phyloP scores from a whole-genome alignment of 257 asterid genomes.

The Capsicum pubescens region DNA sequence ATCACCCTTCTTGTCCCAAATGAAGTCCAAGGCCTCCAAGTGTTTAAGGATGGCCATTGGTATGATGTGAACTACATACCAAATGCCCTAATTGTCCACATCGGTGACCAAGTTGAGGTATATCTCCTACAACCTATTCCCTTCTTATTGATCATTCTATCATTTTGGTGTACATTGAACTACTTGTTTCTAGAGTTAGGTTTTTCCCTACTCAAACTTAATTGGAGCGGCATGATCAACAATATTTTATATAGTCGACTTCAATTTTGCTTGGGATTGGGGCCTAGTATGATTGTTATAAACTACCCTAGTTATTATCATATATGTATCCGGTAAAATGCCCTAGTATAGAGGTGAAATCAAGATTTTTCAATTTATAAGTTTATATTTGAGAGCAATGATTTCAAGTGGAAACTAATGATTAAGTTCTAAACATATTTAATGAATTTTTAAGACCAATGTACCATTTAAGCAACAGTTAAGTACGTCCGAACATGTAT shows the following conservation, averaged over 20 bases:
- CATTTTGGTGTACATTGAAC: neutral
- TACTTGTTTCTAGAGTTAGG: neutral
- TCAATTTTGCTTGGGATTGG: neutral
- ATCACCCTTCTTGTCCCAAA: slow-evolving; percentile 82
- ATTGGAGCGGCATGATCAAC: neutral
- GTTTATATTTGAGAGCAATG: neutral
- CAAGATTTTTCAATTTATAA: neutral
- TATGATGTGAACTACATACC: slow-evolving; percentile 79
- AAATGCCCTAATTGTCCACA: slow-evolving; percentile 78
- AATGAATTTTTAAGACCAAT: neutral
- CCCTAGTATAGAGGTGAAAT: neutral
- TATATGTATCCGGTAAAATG: neutral
- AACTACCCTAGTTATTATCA: neutral
- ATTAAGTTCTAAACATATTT: neutral
- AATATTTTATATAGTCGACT: neutral
- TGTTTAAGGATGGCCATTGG: slow-evolving; percentile 68
- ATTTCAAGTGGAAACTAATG: neutral
- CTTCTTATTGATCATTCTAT: neutral
- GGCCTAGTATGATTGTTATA: neutral
- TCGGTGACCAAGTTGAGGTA: slow-evolving; percentile 94
- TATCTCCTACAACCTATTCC: no score
- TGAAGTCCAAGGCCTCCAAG: slow-evolving; percentile 88
- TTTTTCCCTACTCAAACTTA: neutral
- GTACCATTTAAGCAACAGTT: neutral
- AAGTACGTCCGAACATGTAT: neutral